phyloP scores from a whole-genome alignment of 176 grass and related monocot genomes.

The Paspalum notatum region DNA sequence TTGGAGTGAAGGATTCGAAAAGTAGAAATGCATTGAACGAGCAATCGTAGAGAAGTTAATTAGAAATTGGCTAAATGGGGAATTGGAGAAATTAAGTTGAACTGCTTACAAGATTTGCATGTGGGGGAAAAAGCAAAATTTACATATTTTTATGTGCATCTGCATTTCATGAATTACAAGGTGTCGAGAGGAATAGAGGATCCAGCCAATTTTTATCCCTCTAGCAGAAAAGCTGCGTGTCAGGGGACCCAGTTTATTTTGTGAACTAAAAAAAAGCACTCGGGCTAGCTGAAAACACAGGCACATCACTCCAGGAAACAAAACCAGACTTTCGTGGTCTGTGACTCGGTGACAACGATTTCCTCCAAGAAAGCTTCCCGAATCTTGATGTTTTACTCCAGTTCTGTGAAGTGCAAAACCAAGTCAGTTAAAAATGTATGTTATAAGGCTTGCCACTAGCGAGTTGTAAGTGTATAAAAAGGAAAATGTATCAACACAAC shows the following conservation, averaged over 20 bases:
- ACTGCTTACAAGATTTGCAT: background rate
- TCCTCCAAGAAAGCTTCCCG: background rate
- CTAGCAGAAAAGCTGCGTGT: background rate
- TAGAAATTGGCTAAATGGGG: background rate
- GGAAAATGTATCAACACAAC: background rate
- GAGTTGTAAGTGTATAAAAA: background rate
- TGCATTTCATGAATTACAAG: background rate
- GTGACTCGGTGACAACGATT: background rate
- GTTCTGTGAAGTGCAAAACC: background rate
- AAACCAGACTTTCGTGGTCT: background rate
- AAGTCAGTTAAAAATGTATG: too few relatives aligned
- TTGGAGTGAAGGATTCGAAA: too few relatives aligned
- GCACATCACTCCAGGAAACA: background rate
- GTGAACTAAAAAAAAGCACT: background rate
- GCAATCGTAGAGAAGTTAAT: too few relatives aligned
- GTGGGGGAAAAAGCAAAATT: background rate
- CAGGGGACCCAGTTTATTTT: background rate
- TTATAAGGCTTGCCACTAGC: background rate
- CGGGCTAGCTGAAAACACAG: background rate
- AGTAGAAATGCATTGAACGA: too few relatives aligned
- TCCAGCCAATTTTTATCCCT: too few relatives aligned
- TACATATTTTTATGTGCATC: background rate
- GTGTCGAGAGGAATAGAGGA: too few relatives aligned
- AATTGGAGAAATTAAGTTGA: background rate
- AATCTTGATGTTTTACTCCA: background rate